Evolutionary conservation across 1,284 basidiomycete species (phyloP), one percentile per base, ranked within the genome.

Genomic region (Rhodofomes roseus): DNA sequence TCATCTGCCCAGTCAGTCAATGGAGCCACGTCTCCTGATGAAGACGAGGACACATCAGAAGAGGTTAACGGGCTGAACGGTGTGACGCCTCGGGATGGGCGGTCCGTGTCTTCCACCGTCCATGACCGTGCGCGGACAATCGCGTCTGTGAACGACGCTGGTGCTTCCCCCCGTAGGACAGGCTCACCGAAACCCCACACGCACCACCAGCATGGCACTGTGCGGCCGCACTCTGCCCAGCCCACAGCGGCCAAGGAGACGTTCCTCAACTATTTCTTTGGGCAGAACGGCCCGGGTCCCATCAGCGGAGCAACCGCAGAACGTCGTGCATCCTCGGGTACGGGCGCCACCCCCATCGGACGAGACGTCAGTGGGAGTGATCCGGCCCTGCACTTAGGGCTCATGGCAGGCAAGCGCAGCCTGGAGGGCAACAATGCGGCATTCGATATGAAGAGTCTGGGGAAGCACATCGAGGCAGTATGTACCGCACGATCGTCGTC

Each of bases 371-470:
- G 82, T 18, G 82, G 77, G 7, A 70, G 74, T 14, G 85, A 88
- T 60, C 70, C 76, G 12, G 60, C 76, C 27, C 71, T 83, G 54
- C 78, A 79, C 25, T 74, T 80, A 12, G 88, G 89, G 1, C 70
- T 90, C 37, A 79, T 89, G 83, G 81, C 84, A 46, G 82, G 86
- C 34, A 88, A 83, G 74, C 74, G 85, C 58, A 78, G 78, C 31
- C 71, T 90, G 54, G 93, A 95, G 68, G 89, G 87, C 56, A 90
- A 81, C 70, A 91, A 84, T 67, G 92, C 95, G 53, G 95, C 93
- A 40, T 98, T 88, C 74, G 96, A 99, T 74, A 99, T 99, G 97
- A 98, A 96, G 83, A 96, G 94, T 70, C 80, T 99, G 54, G 95
- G 96, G 61, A 96, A 92, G 77, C 96, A 99, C 69, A 92, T 96